Evolutionary conservation across 768 basidiomycete species (phyloP), one percentile per base, ranked within the genome.

Genomic region (Omphalotus guepiniiformis): DNA sequence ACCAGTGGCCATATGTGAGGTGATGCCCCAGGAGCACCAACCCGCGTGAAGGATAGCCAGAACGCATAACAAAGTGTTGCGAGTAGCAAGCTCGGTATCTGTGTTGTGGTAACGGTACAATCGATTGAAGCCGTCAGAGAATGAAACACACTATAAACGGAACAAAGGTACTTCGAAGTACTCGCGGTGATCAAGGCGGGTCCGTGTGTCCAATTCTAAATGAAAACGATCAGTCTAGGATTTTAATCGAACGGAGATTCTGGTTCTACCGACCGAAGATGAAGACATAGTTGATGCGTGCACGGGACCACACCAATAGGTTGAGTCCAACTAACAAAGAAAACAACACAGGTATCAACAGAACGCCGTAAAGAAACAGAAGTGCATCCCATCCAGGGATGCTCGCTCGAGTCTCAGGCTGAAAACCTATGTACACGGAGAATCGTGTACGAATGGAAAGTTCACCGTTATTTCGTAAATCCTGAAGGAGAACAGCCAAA

Each of bases 221-320:
- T 41, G 29, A 34, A 50, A 25, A 25, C 27, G n/a, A 37, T 43
- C n/a, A 39, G 19, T 13, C 8, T 11, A 12, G 18, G 32, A 18
- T 15, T 13, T 25, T 6, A 9, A 22, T 7, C 15, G 25, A 21
- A 38, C 49, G 53, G 53, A 29, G 55, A 53, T 49, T 44, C 58
- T 25, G 38, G 19, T 38, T n/a, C 32, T 21, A 56, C 76, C 30
- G 49, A 88, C 87, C 87, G 57, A 94, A 89, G 28, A 94, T 89
- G 62, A 97, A 95, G n/a, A 83, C 77, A 57, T 93, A 95, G 60
- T 97, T 98, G 55, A 99, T 92, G 38, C 87, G 75, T 4, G 83
- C 70, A 4, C 67, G 64, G 0, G 79, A 72, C 86, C 89, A 99
- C 0, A 84, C 85, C 18, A 83, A 55, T 4, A 98, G 53, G 60